Evolutionary conservation across 305 asterid genomes (phyloP).

Genomic region (Lippia alba): DNA sequence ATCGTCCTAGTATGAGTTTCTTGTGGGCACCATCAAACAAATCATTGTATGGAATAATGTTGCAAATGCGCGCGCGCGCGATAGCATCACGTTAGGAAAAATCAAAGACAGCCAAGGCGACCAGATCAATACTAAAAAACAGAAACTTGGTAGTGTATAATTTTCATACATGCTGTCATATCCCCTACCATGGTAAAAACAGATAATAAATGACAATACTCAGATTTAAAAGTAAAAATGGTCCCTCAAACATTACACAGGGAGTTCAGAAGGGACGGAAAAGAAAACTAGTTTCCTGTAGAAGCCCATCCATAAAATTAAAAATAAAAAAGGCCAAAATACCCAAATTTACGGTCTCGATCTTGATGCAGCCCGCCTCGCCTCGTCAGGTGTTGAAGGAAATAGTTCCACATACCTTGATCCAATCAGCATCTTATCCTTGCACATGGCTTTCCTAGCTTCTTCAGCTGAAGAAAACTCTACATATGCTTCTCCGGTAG

Average conservation of each 20-base stretch:
- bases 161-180: background rate
- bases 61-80: background rate
- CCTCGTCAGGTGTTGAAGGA: slow-evolving; percentile 85
- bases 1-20: no score
- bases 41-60: no score
- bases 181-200: background rate
- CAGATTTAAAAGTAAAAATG: background rate
- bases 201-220: background rate
- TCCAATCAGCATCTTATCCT: slow-evolving; percentile 88
- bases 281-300: background rate
- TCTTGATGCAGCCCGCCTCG: slow-evolving; percentile 70
- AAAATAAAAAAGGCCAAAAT: background rate
- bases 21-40: no score
- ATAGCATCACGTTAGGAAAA: background rate
- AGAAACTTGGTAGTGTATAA: background rate
- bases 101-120: background rate
- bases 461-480: slow-evolving; percentile 76
- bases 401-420: slow-evolving; percentile 87
- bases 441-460: slow-evolving; percentile 80
- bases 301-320: no score
- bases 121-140: background rate
- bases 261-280: background rate
- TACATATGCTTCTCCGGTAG: slow-evolving; percentile 92
- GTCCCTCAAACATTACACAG: background rate
- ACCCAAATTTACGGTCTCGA: slow-evolving; percentile 38